Evolutionary conservation across 106 monocot species (phyloP).

Genomic region (Hemerocallis citrina): DNA sequence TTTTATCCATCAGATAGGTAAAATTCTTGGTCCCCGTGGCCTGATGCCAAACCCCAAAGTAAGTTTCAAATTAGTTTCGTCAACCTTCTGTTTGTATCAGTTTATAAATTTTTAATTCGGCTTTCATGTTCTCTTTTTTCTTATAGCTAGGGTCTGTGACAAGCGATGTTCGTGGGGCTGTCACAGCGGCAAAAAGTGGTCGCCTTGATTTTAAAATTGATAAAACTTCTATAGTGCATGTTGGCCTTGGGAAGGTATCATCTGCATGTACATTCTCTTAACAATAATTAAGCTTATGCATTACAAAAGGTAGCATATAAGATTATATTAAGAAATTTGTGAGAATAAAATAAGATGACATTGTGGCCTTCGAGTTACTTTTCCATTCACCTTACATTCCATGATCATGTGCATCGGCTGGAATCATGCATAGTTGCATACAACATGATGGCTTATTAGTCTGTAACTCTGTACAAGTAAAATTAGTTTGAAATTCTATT

Average conservation of each 20-base stretch:
- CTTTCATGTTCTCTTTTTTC: constrained; percentile 1
- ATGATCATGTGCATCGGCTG: no score
- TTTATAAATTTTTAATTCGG: background rate
- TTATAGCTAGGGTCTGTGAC: constrained; percentile 92
- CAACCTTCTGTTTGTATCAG: background rate
- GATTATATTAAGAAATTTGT: no score
- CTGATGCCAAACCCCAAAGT: constrained; percentile 98
- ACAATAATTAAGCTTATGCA: no score
- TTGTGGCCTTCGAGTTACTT: no score
- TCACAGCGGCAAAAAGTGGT: constrained; percentile 82
- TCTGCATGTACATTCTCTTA: background rate
- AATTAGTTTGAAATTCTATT: no score
- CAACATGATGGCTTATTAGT: no score
- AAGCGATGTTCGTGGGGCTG: constrained; percentile 70
- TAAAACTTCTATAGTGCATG: constrained; percentile 93
- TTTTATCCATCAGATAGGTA: constrained; percentile 51
- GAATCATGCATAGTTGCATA: no score
- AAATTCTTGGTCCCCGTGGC: constrained; percentile 95
- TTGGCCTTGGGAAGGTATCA: constrained; percentile 93
- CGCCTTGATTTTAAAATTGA: constrained; percentile 94
- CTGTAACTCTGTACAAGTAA: no score
- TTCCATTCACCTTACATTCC: no score
- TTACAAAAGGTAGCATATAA: no score
- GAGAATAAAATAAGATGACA: no score
- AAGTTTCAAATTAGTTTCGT: constrained; percentile 8